Conservation (phyloP, 2,329 filamentous ascomycete species). For the Calycina marina region DNA sequence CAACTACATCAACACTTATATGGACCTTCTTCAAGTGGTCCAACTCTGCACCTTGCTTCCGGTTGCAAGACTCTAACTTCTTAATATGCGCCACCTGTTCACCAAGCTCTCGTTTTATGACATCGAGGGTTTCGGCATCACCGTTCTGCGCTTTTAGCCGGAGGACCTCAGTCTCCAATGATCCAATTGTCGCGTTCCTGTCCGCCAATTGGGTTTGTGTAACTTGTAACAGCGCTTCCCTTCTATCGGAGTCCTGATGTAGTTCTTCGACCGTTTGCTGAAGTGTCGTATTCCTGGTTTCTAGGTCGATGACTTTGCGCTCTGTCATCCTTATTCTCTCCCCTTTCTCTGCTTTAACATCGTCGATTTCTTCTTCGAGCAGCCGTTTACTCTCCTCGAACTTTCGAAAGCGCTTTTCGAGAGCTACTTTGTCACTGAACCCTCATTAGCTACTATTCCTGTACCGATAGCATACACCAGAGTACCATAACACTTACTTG, state of each 20-base stretch:
- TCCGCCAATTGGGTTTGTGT: conserved; percentile 34
- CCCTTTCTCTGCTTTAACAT: conserved; percentile 46
- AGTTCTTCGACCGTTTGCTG: conserved; percentile 38
- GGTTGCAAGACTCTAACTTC: conserved; percentile 63
- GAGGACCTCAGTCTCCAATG: conserved; percentile 71
- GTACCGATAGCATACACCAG: not conserved
- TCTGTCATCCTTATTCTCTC: conserved; percentile 53
- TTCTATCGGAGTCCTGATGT: conserved; percentile 28
- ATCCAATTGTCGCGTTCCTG: conserved; percentile 55
- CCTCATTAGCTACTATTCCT: not conserved
- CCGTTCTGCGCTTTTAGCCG: conserved; percentile 74
- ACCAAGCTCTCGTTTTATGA: conserved; percentile 76
- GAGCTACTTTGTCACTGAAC: conserved; percentile 41
- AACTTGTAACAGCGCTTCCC: conserved; percentile 20
- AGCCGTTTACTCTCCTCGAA: conserved; percentile 57
- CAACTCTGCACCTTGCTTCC: conserved; percentile 66
- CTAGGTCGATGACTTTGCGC: conserved; percentile 44
- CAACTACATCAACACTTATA: conserved; percentile 82
- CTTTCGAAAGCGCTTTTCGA: conserved; percentile 57
- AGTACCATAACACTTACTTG: conserved; percentile 9
- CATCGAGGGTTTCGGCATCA: conserved; percentile 69
- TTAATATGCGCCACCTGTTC: conserved; percentile 90
- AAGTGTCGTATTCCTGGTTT: conserved; percentile 42
- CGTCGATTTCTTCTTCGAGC: conserved; percentile 70
- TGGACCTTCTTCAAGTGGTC: conserved; percentile 68